These are phyloP conservation scores for Funneliformis caledonium DNA, from an alignment of 371 early-diverging fungal genomes.

Conservation along the genomic window DNA sequence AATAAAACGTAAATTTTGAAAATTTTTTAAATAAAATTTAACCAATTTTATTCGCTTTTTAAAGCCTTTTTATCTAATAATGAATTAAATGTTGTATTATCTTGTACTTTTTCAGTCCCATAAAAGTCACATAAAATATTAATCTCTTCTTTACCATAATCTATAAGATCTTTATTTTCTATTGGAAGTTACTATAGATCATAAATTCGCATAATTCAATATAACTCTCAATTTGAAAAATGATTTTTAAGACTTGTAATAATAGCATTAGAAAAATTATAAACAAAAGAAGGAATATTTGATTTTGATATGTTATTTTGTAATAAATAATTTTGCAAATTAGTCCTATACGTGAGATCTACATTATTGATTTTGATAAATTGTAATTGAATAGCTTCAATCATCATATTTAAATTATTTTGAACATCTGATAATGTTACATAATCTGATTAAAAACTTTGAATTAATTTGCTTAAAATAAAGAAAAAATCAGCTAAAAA, in stretches of 20 bases:
- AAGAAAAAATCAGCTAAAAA: not conserved
- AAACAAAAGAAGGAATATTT: not conserved
- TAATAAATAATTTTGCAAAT: not conserved
- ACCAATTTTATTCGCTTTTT: not conserved
- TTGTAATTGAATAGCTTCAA: not conserved
- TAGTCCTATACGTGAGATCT: not conserved
- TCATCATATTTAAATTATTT: not conserved
- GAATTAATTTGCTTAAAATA: not conserved
- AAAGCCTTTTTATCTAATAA: not conserved
- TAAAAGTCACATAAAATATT: not conserved
- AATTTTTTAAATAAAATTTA: conserved; percentile 1
- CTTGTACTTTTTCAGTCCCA: not conserved
- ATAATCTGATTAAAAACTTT: not conserved
- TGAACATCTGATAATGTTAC: not conserved
- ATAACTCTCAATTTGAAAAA: not conserved
- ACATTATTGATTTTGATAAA: not conserved
- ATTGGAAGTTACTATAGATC: not conserved
- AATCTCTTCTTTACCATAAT: not conserved
- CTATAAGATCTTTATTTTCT: not conserved
- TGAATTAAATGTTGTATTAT: not conserved
- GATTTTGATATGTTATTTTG: not conserved
- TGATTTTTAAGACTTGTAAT: not conserved
- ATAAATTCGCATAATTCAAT: not conserved
- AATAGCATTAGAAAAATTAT: not conserved
- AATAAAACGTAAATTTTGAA: not conserved